Base-by-base conservation (phyloP, 2,329 filamentous ascomycete genomes). In the Fusarium sp. region DNA sequence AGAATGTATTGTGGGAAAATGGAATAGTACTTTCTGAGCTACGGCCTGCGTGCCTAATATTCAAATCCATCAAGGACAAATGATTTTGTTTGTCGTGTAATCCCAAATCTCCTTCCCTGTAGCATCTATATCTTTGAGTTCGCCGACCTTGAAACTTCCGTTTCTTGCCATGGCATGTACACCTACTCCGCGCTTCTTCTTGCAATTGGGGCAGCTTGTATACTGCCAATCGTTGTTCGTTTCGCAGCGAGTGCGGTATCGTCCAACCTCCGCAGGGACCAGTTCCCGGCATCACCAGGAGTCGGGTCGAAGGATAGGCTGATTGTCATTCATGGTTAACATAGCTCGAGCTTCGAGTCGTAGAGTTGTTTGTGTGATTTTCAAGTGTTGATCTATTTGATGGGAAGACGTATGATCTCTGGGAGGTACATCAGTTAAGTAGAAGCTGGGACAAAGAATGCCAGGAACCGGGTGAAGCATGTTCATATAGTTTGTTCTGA, bases 171-270 rank as follows among this genome's bases (percentile, higher is more conserved):
- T n/a, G 24, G 47, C 47, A 5, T 34, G 2, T 12, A 30, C 20
- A 5, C 47, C 47, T 3, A 7, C 30, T n/a, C 11, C 30, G 1
- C 47, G 30, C 18, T 3, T 20, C 7, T 16, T 14, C 2, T n/a
- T n/a, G 5, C 47, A 49, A 0, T 6, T 18, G 7, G 10, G 16
- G 32, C 8, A 16, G 4, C 1, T 14, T 24, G 2, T 12, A 13
- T 13, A 12, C 14, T 18, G 18, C 34, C 34, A 37, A n/a, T 37
- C 18, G 14, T 24, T 25, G 20, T 24, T n/a, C 2, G 20, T 34
- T 9, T 16, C 27, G 45, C n/a, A 48, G 4, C 45, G 25, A 1
- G 34, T 37, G 2, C 10, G 34, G 5, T 6, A n/a, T 10, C 10
- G 16, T 6, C 16, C 16, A 7, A 37, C 16, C 6, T 10, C 18